These are phyloP conservation scores for Oryza meridionalis DNA, from an alignment of 176 grass and related monocot species.

Conservation along the genomic window DNA sequence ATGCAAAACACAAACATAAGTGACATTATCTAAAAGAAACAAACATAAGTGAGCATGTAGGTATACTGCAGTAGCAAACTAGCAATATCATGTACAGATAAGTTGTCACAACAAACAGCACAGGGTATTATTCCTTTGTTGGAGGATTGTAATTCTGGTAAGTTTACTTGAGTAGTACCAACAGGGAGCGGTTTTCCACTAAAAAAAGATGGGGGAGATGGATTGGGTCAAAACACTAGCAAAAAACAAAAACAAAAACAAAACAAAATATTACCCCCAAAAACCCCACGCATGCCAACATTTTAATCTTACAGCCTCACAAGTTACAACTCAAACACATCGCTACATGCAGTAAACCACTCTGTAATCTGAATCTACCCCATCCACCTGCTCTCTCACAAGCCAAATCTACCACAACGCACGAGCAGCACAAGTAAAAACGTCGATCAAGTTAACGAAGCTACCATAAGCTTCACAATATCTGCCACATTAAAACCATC, in stretches of 20 bases:
- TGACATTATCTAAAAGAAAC: background rate
- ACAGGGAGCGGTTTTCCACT: no score
- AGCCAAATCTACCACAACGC: background rate
- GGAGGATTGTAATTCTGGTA: no score
- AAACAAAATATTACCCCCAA: background rate
- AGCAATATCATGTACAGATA: background rate
- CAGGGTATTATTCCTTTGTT: background rate
- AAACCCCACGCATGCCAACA: background rate
- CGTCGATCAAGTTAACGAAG: background rate
- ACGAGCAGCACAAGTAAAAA: background rate
- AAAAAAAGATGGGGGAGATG: background rate
- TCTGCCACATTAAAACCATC: background rate
- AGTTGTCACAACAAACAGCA: slow-evolving; percentile 27
- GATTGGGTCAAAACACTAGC: background rate
- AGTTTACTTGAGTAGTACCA: no score
- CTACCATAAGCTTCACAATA: background rate
- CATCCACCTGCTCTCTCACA: background rate
- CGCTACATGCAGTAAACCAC: background rate
- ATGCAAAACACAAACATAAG: slow-evolving; percentile 28
- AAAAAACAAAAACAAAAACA: background rate
- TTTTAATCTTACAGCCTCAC: background rate
- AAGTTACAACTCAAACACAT: background rate
- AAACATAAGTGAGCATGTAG: background rate
- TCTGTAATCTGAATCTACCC: background rate
- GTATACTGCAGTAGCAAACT: background rate